Base-by-base conservation (phyloP, 768 basidiomycete genomes). In the Rhizopogon sp. region DNA sequence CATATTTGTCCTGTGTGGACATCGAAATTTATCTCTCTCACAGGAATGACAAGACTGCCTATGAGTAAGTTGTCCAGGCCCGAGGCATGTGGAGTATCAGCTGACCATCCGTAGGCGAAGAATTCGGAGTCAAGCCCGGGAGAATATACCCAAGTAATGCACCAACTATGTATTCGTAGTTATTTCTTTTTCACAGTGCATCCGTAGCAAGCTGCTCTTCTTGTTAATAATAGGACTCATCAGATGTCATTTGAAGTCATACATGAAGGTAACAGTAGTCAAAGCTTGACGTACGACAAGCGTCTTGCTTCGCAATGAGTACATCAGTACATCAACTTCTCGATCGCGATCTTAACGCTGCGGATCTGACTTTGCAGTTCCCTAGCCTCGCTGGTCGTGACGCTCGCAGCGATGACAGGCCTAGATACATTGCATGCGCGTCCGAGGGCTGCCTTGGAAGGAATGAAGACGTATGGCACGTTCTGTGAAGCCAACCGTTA, bases 381-480 rank as follows among this genome's bases (percentile, higher is more conserved):
- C 70, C 85, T 85, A 43, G 90, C 87, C 72, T 98, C 95, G 61
- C 93, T 95, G 56, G 93, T 97, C n/a, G 93, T 98, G 59, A 98
- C 87, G 64, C 91, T 94, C 13, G 90, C 93, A 58, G 96, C 84
- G 57, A 99, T 98, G 63, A 98, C 96, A 28, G 94, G 90, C 55
- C 97, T 78, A 33, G 93, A 88, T 43, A 99, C 96, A 56, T 95
- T 93, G 73, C 95, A 98, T 37, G 96, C 95, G 51, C 96, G 85
- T 29, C 95, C 97, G 35, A 99, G 80, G 20, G 96, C 94, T 53
- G 93, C 93, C 76, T 98, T 98, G 55, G 87, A 90, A 28, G 90
- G 93, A 45, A 99, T 79, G 73, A 98, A 98, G 65, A 98, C 79
- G 72, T 98, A 99, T 6, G 92, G 90, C 47, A 49, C 47, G 10